Evolutionary conservation across 441 rosid species (phyloP), one percentile per base, ranked within the genome.

Genomic region (Adansonia madagascariensis): DNA sequence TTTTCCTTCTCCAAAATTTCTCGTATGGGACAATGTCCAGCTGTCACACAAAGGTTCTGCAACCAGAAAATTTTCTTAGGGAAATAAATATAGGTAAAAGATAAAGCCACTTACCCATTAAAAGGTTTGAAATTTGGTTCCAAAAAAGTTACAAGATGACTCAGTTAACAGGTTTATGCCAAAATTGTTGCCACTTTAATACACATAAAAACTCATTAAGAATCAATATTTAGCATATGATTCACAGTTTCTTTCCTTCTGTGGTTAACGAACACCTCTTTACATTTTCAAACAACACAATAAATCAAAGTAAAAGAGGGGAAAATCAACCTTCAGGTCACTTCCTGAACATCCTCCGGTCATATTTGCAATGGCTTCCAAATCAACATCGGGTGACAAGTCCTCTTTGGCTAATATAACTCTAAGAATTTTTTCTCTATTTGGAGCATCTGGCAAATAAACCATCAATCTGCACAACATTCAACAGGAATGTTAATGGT

Each of bases 301-400:
- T 8, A 27, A 50, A 52, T 70, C 12, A 14, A 31, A 64, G 59
- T 55, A 82, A 18, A 18, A 17, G 74, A n/a, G 20, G 12, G 7
- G 56, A 27, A 15, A 31, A 20, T 44, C 47, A 71, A 97, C 99
- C 99, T 94, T 97, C 52, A 97, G 80, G 83, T 97, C 99, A 79
- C 99, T 97, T 82, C 99, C 99, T 46, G 99, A 94, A 82, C 92
- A 97, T 52, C 99, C 99, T 79, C 92, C 94, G 5, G 98, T 89
- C 97, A 97, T 91, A 68, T 78, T 89, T 22, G 98, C 99, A 80
- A 93, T 85, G 50, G 91, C 95, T 86, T 89, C 98, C 77, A 94
- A 80, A 79, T 94, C 92, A 31, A 92, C 85, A 82, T 87, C 92
- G 22, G 92, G 73, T 27, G 90, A 83, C 78, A 97, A 82, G 73